phyloP scores from a whole-genome alignment of 805 yeast species.

The Komagataella populi region DNA sequence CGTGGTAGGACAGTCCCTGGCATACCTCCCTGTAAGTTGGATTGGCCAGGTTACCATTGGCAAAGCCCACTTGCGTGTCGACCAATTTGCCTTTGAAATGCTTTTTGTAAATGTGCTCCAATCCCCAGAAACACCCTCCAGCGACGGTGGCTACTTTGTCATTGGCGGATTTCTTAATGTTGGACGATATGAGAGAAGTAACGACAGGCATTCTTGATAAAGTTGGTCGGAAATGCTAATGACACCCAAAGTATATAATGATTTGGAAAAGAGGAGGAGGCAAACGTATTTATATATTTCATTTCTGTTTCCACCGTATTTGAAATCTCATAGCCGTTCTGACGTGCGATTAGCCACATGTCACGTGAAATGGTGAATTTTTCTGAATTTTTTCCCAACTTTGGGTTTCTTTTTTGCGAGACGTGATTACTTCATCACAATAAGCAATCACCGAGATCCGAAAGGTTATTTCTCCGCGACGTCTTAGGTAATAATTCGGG shows the following conservation, averaged over 20 bases:
- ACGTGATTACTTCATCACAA: not conserved
- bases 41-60: constrained; percentile 49
- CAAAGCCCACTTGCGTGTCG: constrained; percentile 80
- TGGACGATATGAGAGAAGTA: not conserved
- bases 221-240: not conserved
- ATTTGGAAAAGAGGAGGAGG: not conserved
- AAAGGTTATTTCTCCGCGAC: no score
- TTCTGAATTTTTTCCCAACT: not conserved
- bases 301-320: not conserved
- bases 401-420: not conserved
- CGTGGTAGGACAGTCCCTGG: constrained; percentile 59
- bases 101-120: constrained; percentile 70
- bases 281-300: not conserved
- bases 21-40: constrained; percentile 69
- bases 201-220: not conserved
- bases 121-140: constrained; percentile 80
- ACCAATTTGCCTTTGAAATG: constrained; percentile 51
- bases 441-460: not conserved
- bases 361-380: not conserved
- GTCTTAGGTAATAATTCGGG: not conserved
- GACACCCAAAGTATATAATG: no score
- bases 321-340: not conserved
- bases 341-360: not conserved
- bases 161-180: constrained; percentile 16
- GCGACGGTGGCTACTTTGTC: constrained; percentile 43